Conservation (phyloP, 2,329 filamentous ascomycete genomes). For the Trichoderma atroviride region DNA sequence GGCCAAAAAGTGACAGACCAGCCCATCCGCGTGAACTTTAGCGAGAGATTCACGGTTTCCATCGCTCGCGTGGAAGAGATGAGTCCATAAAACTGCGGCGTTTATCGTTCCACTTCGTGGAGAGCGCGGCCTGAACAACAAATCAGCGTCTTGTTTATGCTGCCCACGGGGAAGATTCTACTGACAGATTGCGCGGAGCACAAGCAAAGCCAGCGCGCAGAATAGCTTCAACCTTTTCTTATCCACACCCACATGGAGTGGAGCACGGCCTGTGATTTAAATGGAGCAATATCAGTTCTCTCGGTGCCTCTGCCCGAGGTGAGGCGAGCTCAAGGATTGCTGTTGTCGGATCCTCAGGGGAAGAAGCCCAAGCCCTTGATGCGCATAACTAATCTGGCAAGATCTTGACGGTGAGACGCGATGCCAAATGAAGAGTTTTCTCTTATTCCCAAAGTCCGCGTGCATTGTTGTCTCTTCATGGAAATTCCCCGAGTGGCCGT, state of each 20-base stretch:
- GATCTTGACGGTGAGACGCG: background rate
- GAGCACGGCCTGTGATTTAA: constrained; percentile 3
- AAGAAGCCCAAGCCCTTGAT: background rate
- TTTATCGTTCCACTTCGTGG: background rate
- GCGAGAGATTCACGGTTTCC: background rate
- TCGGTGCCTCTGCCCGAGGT: background rate
- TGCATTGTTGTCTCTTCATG: background rate
- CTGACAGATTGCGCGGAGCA: background rate
- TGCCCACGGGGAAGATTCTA: background rate
- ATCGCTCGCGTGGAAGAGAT: background rate
- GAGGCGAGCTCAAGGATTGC: background rate
- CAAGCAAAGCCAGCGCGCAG: background rate
- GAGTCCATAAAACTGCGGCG: background rate
- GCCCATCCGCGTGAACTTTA: background rate
- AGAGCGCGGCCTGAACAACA: background rate
- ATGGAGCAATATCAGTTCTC: background rate
- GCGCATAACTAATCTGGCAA: background rate
- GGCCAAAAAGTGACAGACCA: background rate
- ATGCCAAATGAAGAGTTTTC: background rate
- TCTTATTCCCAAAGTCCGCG: background rate
- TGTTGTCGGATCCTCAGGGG: background rate
- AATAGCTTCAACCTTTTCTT: background rate
- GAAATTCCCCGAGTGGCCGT: background rate
- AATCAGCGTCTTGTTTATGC: background rate
- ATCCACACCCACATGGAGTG: background rate